Base-by-base conservation (phyloP, 2,329 filamentous ascomycete genomes). In the Cladosporium sp. region DNA sequence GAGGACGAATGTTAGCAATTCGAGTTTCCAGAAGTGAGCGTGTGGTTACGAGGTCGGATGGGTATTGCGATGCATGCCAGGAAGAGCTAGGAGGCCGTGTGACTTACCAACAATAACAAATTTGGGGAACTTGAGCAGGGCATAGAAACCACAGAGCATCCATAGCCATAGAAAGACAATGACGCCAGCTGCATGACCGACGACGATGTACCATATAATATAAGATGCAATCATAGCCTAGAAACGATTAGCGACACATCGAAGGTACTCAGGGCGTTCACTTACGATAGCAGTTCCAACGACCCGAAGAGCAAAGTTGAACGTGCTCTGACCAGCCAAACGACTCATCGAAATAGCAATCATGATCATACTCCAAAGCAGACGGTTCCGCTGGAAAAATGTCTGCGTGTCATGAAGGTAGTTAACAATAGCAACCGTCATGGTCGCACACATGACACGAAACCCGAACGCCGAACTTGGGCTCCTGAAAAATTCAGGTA, bases 361-460 rank as follows among this genome's bases (percentile, higher is more conserved):
- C 70, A 90, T 88, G 55, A 91, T 86, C 77, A 88, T 79, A 2
- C 84, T 84, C 86, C 86, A 91, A 1, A 90, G 78, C 1, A 89
- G 69, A 13, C 86, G 74, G 59, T 91, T 82, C 51, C 80, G 68
- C 11, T 80, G 72, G 62, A 88, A 91, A 62, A 88, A 90, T 0
- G 55, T 56, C 54, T 88, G 80, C 0, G 84, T 83, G 22, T 76
- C 63, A 47, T 78, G 71, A 13, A 90, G 68, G 61, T 80, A 88
- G 0, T 78, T 82, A 4, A 88, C 64, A 46, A 91, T 80, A 0
- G 78, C 85, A 36, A 90, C 71, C 2, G 80, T 83, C 76, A 89
- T 82, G 1, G 85, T 88, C 0, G 86, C 86, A 55, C 79, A 83
- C 0, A 82, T 84, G 13, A 81, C 84, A 13, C 87, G 78, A 55